phyloP scores from a whole-genome alignment of 192 early-diverging fungal genomes.

The Glomus cerebriforme region DNA sequence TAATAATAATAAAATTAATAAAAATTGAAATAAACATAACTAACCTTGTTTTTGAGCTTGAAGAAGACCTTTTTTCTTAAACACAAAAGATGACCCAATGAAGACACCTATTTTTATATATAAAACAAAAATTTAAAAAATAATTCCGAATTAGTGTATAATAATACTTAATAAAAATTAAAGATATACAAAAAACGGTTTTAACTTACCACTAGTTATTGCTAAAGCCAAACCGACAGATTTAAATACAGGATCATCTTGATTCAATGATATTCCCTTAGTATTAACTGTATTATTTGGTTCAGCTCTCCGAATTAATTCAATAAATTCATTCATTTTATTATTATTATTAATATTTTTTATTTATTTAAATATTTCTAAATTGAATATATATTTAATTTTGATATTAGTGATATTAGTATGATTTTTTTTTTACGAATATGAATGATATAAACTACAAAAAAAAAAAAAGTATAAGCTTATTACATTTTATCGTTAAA shows the following conservation, averaged over 20 bases:
- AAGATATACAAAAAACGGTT: neutral
- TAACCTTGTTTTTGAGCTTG: conserved; percentile 63
- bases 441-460: too few species aligned
- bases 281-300: neutral
- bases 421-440: too few species aligned
- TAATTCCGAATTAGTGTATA: neutral
- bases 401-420: too few species aligned
- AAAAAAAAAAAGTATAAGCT: too few species aligned
- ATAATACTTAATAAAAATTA: too few species aligned
- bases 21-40: neutral
- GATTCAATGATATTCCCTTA: neutral
- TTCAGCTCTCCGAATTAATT: neutral
- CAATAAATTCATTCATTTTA: neutral
- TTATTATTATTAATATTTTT: too few species aligned
- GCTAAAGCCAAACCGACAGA: conserved; percentile 11
- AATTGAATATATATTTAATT: too few species aligned
- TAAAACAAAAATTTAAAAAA: neutral
- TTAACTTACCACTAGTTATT: conserved; percentile 14
- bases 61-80: conserved; percentile 94
- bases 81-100: conserved; percentile 91
- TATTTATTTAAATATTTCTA: too few species aligned
- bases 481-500: too few species aligned
- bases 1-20: neutral
- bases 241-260: conserved; percentile 19
- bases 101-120: conserved; percentile 62